These are phyloP conservation scores for Bruguiera gymnorhiza DNA, from an alignment of 345 rosid species.

Conservation along the genomic window DNA sequence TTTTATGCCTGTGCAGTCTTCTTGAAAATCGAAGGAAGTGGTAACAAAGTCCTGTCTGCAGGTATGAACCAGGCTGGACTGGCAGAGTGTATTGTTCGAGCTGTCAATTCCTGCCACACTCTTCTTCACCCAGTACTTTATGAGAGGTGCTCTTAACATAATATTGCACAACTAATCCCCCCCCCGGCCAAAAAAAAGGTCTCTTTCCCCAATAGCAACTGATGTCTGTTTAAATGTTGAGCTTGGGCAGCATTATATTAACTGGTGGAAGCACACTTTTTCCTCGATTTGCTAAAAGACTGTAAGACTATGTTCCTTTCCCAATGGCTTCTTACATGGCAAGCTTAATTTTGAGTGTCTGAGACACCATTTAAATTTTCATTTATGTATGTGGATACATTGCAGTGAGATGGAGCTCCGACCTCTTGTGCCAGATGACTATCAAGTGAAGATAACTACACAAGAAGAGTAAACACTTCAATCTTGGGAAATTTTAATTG, in stretches of 20 bases:
- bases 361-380: neutral
- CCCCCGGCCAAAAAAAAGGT: neutral
- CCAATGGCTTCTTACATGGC: neutral
- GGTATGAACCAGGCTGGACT: conserved; percentile 98
- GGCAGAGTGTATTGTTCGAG: conserved; percentile 91
- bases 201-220: neutral
- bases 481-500: conserved; percentile 14
- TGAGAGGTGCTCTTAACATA: conserved; percentile 55
- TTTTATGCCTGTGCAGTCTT: too few species aligned
- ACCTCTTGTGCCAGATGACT: conserved; percentile 88
- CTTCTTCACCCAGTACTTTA: conserved; percentile 83
- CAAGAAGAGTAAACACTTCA: conserved; percentile 72
- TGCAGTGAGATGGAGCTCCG: conserved; percentile 84
- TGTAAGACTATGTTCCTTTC: conserved; percentile 46
- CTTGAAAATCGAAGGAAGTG: too few species aligned
- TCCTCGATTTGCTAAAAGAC: conserved; percentile 72
- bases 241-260: conserved; percentile 65
- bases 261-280: conserved; percentile 93
- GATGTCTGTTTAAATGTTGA: conserved; percentile 18
- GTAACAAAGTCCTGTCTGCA: conserved; percentile 19
- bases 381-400: conserved; percentile 10
- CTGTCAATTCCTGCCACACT: conserved; percentile 79
- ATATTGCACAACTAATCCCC: neutral
- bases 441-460: conserved; percentile 68
- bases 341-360: conserved; percentile 1